phyloP scores from a whole-genome alignment of 2,329 filamentous ascomycete species.

The Sporothrix curviconia region DNA sequence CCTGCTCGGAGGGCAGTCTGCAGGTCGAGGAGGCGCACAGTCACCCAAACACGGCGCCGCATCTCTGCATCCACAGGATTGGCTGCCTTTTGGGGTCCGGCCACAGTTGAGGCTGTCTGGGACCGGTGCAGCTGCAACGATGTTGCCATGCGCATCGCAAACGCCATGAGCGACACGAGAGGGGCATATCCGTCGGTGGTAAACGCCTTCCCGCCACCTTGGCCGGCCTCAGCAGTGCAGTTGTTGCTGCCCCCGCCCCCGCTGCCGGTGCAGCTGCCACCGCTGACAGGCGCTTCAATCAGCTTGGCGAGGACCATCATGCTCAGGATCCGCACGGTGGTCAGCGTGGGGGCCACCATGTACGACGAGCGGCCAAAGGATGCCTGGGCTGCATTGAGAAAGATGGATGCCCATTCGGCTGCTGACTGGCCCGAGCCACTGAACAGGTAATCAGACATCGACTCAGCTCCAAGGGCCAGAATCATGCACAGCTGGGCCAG shows the following conservation, averaged over 20 bases:
- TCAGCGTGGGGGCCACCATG: conserved; percentile 20
- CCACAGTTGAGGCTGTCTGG: not conserved
- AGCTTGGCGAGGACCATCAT: conserved; percentile 22
- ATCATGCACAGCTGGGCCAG: conserved; percentile 25
- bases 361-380: conserved; percentile 21
- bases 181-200: conserved; percentile 10
- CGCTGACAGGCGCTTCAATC: conserved; percentile 21
- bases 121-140: conserved; percentile 23
- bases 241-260: not conserved
- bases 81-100: not conserved
- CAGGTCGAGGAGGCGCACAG: conserved; percentile 24
- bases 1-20: conserved; percentile 24
- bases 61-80: conserved; percentile 18
- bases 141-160: conserved; percentile 20
- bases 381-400: conserved; percentile 23
- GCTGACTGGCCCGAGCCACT: conserved; percentile 19
- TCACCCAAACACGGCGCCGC: conserved; percentile 22
- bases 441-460: conserved; percentile 17
- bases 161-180: conserved; percentile 22
- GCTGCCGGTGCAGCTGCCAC: not conserved
- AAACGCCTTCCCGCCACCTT: not conserved
- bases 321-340: conserved; percentile 23
- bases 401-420: conserved; percentile 19
- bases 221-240: not conserved
- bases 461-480: conserved; percentile 22